A percentile compares a stretch with the other conserved stretches of the same genome.
Conservation (phyloP, 1,284 basidiomycete genomes). For the Filobasidium uniguttulatum region DNA sequence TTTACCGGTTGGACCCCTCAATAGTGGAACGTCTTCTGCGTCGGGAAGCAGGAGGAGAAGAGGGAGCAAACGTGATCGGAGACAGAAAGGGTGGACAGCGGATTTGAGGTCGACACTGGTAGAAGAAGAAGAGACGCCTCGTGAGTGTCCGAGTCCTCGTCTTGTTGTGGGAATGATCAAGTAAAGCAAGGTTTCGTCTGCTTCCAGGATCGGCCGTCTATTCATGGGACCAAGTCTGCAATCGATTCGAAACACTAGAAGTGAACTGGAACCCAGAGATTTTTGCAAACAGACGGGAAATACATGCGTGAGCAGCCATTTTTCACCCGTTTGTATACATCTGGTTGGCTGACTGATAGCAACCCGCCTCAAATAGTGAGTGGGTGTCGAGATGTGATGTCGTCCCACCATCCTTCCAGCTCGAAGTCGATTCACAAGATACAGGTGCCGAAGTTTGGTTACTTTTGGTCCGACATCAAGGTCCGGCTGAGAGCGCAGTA, state of each 20-base stretch:
- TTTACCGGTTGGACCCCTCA: conserved; percentile 13
- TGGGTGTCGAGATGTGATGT: not conserved
- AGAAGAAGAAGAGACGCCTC: conserved; percentile 7
- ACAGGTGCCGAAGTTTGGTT: conserved; percentile 50
- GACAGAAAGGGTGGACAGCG: conserved; percentile 28
- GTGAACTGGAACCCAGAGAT: conserved; percentile 71
- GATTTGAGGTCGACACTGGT: conserved; percentile 3
- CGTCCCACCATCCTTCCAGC: conserved; percentile 12
- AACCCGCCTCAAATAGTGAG: not conserved
- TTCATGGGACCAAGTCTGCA: conserved; percentile 59
- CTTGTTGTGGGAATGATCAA: conserved; percentile 1
- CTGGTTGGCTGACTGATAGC: not conserved
- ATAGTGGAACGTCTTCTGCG: no score
- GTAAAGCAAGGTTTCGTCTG: conserved; percentile 18
- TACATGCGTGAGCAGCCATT: conserved; percentile 51
- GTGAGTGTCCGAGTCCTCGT: not conserved
- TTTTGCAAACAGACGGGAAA: conserved; percentile 43
- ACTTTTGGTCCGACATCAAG: conserved; percentile 63
- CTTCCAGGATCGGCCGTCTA: conserved; percentile 22
- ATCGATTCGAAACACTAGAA: conserved; percentile 67
- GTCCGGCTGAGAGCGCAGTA: no score
- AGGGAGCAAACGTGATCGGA: conserved; percentile 19
- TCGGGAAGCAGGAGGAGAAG: no score
- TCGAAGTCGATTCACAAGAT: conserved; percentile 15
- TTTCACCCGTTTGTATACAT: not conserved